Evolutionary conservation across 208 protist genomes (phyloP).

Genomic region (Strigomonas galati): DNA sequence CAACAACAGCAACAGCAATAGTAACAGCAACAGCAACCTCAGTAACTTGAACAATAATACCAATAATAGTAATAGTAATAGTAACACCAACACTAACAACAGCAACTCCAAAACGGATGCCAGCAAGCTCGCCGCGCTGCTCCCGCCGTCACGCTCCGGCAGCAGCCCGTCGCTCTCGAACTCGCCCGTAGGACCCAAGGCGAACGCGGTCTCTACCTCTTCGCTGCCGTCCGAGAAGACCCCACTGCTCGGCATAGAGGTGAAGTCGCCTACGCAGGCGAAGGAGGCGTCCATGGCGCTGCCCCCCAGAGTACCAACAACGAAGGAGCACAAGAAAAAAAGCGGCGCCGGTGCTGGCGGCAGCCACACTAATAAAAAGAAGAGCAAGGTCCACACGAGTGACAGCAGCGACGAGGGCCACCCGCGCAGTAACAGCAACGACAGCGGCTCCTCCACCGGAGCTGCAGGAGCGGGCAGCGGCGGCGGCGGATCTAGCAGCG

Average conservation of each 20-base stretch:
- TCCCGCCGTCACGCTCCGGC: not conserved
- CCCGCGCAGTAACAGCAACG: not conserved
- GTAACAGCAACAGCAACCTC: too few species aligned
- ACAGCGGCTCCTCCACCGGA: not conserved
- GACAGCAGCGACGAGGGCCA: not conserved
- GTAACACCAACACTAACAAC: not conserved
- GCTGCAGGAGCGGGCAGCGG: not conserved
- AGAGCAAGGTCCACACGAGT: not conserved
- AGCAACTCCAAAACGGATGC: not conserved
- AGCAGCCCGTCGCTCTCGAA: too few species aligned
- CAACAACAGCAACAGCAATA: conserved; percentile 1
- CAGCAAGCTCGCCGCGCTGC: not conserved
- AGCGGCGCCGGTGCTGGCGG: not conserved
- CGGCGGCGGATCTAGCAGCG: conserved; percentile 6
- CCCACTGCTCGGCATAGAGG: not conserved
- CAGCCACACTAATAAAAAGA: not conserved
- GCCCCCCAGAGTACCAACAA: too few species aligned
- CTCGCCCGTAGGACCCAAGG: too few species aligned
- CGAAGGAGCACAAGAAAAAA: not conserved
- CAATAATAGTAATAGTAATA: too few species aligned
- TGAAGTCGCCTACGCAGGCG: not conserved
- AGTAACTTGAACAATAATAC: too few species aligned
- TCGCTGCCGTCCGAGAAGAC: not conserved
- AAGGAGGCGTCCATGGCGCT: not conserved
- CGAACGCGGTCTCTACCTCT: too few species aligned